A percentile compares a stretch with the other conserved stretches of the same genome.
Evolutionary conservation across 192 early-diverging fungal species (phyloP).

Genomic region (Backusella tarrabulga): DNA sequence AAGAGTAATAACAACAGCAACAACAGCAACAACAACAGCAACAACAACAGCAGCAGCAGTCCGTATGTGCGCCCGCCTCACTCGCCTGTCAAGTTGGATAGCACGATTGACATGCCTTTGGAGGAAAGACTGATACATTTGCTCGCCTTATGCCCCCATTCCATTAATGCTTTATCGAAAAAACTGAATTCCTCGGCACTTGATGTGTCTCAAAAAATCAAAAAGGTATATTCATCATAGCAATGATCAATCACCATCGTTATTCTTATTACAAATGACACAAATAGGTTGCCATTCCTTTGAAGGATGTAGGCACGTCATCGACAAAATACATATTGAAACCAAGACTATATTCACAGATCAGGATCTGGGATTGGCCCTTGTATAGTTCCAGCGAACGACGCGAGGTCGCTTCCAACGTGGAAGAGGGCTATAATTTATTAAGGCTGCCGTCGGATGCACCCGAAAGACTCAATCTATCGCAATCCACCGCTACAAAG

Average conservation of each 20-base stretch:
- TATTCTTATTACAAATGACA: not conserved
- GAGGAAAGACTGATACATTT: constrained; percentile 18
- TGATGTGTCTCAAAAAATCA: not conserved
- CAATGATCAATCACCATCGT: not conserved
- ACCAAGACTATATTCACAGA: constrained; percentile 23
- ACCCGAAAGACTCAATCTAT: constrained; percentile 15
- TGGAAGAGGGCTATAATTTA: constrained; percentile 15
- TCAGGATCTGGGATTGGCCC: constrained; percentile 32
- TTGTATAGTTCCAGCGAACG: constrained; percentile 22
- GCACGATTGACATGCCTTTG: not conserved
- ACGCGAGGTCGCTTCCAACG: constrained; percentile 16
- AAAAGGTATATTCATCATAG: not conserved
- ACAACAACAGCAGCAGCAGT: not conserved
- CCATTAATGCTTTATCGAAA: not conserved
- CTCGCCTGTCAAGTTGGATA: not conserved
- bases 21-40: not conserved
- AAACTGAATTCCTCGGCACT: constrained; percentile 11
- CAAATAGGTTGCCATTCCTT: constrained; percentile 9
- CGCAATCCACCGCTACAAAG: not conserved
- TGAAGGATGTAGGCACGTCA: not conserved
- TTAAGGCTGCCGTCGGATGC: constrained; percentile 20
- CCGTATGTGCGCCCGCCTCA: not conserved
- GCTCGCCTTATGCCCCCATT: not conserved
- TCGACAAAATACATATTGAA: constrained; percentile 19
- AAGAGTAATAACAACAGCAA: not conserved